Evolutionary conservation across 805 yeast species (phyloP), one percentile per base, ranked within the genome.

Genomic region (Grigorovia transvaalensis): DNA sequence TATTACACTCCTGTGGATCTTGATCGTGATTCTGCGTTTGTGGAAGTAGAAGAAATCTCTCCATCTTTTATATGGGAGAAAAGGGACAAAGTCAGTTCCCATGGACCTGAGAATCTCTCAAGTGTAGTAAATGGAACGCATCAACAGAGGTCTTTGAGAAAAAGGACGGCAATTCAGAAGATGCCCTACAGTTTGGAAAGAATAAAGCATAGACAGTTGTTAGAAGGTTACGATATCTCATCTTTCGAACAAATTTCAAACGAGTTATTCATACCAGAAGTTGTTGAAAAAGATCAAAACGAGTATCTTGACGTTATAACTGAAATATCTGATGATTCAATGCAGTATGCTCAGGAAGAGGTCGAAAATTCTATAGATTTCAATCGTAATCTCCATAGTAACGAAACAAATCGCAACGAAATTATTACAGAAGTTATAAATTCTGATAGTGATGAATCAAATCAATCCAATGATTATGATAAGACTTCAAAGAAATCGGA

Each of bases 101-200:
- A 6, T 23, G 27, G 27, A 23, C 27, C 3, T 23, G 27, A 23
- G 3, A 6, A 23, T 6, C 27, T 4, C 27, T 6, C 27, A 23
- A 23, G 6, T 23, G 6, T 23, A 4, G 27, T 23, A 23, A 23
- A 23, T 23, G 6, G 27, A 33, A 9, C 38, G 4, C 9, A 33
- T 33, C 11, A 9, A 13, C 27, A 23, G 13, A 19, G 68, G 48
- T 55, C 58, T 12, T 47, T 67, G n/a, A 52, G 71, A 40, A 59
- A 61, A 50, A 56, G 71, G 35, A 66, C 57, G 27, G 70, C 70
- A 1, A 65, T 67, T n/a, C 71, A 67, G 50, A 62, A 59, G 47
- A 59, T 62, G 59, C 71, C 71, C 3, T 67, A 67, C 47, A 67
- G 69, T 53, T 51, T 67, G 35, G 71, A 67, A 46, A 58, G 68